phyloP scores from a whole-genome alignment of 352 stramenopile species.

The Saprolegnia parasitica region DNA sequence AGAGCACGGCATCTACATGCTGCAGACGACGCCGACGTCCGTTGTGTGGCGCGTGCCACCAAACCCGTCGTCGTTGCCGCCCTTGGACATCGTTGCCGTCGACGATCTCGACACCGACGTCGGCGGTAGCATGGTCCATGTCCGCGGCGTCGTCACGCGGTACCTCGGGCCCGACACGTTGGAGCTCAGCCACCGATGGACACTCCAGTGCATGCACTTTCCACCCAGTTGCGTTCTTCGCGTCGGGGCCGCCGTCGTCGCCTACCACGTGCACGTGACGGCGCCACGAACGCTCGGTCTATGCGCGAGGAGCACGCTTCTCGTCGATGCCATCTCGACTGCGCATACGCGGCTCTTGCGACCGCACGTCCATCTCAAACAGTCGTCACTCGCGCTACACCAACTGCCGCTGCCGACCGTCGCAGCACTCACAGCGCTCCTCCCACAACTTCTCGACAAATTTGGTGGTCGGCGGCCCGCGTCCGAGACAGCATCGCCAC shows the following conservation, averaged over 20 bases:
- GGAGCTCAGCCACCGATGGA: neutral
- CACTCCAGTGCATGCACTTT: slow-evolving; percentile 24
- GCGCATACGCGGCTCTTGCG: neutral
- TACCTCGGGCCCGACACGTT: slow-evolving; percentile 14
- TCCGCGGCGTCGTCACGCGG: slow-evolving; percentile 4
- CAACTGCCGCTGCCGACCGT: slow-evolving; percentile 16
- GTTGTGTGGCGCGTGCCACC: slow-evolving; percentile 35
- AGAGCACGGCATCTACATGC: slow-evolving; percentile 56
- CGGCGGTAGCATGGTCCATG: neutral
- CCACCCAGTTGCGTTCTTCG: neutral
- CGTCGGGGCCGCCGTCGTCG: slow-evolving; percentile 12
- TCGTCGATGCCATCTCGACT: slow-evolving; percentile 2
- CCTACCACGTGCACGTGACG: slow-evolving; percentile 25
- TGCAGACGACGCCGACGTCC: slow-evolving; percentile 41
- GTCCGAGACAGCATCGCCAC: neutral
- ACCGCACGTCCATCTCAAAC: neutral
- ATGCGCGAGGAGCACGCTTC: slow-evolving; percentile 25
- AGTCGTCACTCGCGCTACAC: slow-evolving; percentile 15
- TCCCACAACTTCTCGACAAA: slow-evolving; percentile 1
- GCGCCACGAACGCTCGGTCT: neutral
- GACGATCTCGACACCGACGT: neutral
- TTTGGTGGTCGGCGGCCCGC: slow-evolving; percentile 5
- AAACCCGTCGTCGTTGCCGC: neutral
- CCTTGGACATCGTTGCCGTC: neutral
- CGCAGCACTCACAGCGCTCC: neutral